A percentile compares a stretch with the other conserved stretches of the same genome.
phyloP scores from a whole-genome alignment of 768 basidiomycete species.

The Mycena indigotica region DNA sequence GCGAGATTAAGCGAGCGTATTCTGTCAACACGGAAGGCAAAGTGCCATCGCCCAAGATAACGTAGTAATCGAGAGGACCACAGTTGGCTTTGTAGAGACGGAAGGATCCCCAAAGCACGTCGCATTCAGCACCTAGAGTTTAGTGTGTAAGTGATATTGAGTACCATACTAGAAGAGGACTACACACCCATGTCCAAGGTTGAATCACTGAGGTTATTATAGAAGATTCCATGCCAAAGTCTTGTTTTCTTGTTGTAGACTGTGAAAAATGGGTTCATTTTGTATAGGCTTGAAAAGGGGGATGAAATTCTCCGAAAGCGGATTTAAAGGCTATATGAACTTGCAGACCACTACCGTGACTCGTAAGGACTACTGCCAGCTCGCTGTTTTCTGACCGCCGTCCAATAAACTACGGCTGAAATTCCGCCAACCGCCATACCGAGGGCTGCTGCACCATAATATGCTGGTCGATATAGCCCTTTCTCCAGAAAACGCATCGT shows the following conservation, averaged over 20 bases:
- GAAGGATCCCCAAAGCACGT: conserved; percentile 22
- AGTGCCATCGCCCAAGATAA: conserved; percentile 22
- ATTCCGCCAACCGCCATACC: conserved; percentile 10
- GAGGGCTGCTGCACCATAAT: conserved; percentile 11
- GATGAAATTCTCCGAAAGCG: conserved; percentile 7
- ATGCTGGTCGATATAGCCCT: conserved; percentile 12
- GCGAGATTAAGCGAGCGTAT: conserved; percentile 23
- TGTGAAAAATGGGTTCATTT: conserved; percentile 23
- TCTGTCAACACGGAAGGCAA: conserved; percentile 21
- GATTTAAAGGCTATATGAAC: background rate
- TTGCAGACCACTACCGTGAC: conserved; percentile 5
- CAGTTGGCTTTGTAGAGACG: conserved; percentile 21
- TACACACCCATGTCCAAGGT: conserved; percentile 13
- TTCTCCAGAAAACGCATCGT: conserved; percentile 12
- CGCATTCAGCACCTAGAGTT: conserved; percentile 14
- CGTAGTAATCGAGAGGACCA: conserved; percentile 24
- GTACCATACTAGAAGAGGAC: background rate
- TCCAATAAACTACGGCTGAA: conserved; percentile 6
- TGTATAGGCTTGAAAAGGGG: no score
- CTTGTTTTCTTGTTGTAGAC: conserved; percentile 25
- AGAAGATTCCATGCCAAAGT: conserved; percentile 22
- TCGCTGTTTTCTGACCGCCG: background rate
- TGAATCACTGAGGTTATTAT: conserved; percentile 23
- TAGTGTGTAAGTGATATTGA: background rate
- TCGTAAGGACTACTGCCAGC: conserved; percentile 3